Evolutionary conservation across 1,284 basidiomycete species (phyloP).

Genomic region (Sporisorium exsertum): DNA sequence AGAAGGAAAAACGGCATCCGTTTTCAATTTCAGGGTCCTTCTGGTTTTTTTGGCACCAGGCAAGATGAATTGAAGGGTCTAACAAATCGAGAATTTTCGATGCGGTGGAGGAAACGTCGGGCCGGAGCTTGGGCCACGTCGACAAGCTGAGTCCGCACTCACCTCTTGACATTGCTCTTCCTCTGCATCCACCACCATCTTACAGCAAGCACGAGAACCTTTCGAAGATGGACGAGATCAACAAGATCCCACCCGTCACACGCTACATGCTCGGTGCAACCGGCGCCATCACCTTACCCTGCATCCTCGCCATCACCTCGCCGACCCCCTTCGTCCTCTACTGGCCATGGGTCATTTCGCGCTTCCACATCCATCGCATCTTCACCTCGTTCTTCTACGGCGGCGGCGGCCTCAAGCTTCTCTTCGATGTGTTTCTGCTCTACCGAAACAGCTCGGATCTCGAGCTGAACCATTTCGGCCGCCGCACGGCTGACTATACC

Average conservation of each 20-base stretch:
- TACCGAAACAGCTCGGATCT: conserved; percentile 57
- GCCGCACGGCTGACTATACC: conserved; percentile 57
- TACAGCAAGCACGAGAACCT: not conserved
- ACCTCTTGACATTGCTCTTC: not conserved
- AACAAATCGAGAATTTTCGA: conserved; percentile 2
- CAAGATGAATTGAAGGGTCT: not conserved
- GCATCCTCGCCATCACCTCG: conserved; percentile 75
- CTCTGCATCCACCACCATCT: conserved; percentile 1
- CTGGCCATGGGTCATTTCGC: conserved; percentile 72
- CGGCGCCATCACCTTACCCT: conserved; percentile 76
- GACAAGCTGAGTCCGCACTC: conserved; percentile 2
- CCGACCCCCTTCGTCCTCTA: conserved; percentile 76
- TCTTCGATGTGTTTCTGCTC: conserved; percentile 61
- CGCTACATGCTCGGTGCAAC: conserved; percentile 78
- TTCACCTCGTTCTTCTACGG: conserved; percentile 83
- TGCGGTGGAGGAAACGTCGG: conserved; percentile 12
- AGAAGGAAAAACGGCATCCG: not conserved
- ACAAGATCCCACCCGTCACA: conserved; percentile 86
- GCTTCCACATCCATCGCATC: conserved; percentile 79
- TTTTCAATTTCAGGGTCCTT: conserved; percentile 27
- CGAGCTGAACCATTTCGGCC: conserved; percentile 54
- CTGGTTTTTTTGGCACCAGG: not conserved
- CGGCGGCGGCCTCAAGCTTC: conserved; percentile 62
- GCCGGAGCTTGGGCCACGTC: conserved; percentile 38
- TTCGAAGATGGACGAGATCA: conserved; percentile 44